Conservation (phyloP, 2,329 filamentous ascomycete genomes). For the Stromatinia cepivora region DNA sequence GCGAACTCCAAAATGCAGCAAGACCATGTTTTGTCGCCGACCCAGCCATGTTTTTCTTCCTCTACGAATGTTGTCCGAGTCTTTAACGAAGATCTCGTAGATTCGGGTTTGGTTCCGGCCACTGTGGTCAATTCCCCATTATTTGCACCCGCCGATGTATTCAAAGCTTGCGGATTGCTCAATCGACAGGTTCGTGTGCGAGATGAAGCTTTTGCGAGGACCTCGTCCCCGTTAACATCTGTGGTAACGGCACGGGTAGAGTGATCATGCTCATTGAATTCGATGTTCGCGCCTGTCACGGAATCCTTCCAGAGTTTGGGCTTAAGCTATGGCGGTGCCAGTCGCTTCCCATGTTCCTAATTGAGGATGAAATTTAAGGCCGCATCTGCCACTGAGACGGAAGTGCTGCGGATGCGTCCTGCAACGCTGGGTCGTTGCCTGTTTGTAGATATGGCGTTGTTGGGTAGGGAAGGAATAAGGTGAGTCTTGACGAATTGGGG, state of each 20-base stretch:
- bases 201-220: background rate
- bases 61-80: background rate
- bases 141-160: background rate
- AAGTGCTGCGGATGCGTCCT: slow-evolving; percentile 25
- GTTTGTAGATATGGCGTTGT: background rate
- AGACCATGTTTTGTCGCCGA: slow-evolving; percentile 58
- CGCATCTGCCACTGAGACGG: slow-evolving; percentile 24
- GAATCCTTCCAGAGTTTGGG: slow-evolving; percentile 28
- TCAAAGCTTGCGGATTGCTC: slow-evolving; percentile 11
- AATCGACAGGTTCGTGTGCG: background rate
- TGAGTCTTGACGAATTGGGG: background rate
- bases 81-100: slow-evolving; percentile 2
- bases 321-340: slow-evolving; percentile 29
- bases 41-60: slow-evolving; percentile 43
- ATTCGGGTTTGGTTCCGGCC: background rate
- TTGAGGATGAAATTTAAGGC: slow-evolving; percentile 30
- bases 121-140: background rate
- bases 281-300: slow-evolving; percentile 31
- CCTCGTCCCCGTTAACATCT: slow-evolving; percentile 16
- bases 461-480: background rate
- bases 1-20: slow-evolving; percentile 68
- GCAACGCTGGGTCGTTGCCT: background rate
- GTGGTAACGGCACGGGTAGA: slow-evolving; percentile 32
- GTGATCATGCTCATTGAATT: slow-evolving; percentile 29
- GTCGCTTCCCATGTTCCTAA: slow-evolving; percentile 31